Evolutionary conservation across 768 basidiomycete genomes (phyloP).

Genomic region (Phaeotremella fagi): DNA sequence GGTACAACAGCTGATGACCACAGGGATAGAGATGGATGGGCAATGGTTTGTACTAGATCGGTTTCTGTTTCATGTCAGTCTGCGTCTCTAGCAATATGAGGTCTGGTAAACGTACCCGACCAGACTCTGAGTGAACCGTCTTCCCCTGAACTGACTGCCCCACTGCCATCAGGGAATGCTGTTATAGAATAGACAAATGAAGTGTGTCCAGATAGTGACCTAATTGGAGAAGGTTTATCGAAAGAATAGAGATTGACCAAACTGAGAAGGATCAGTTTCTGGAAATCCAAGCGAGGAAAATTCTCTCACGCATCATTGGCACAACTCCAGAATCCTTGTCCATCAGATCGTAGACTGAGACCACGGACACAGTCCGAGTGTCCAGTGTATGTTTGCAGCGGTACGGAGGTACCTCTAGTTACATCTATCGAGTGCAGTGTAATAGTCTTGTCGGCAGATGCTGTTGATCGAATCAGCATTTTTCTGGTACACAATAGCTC

Average conservation of each 20-base stretch:
- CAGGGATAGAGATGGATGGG: conserved; percentile 94
- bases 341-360: conserved; percentile 70
- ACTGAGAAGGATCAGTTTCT: conserved; percentile 52
- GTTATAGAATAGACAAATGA: conserved; percentile 92
- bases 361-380: conserved; percentile 90
- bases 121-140: conserved; percentile 89
- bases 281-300: not conserved
- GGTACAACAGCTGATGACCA: conserved; percentile 87
- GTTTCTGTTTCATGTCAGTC: conserved; percentile 58
- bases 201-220: conserved; percentile 85
- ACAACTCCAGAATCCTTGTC: conserved; percentile 79
- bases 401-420: conserved; percentile 51
- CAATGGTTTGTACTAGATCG: conserved; percentile 78
- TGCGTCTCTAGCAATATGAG: not conserved
- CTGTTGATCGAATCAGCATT: conserved; percentile 49
- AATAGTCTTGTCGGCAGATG: conserved; percentile 91
- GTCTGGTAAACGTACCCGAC: conserved; percentile 58
- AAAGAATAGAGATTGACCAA: conserved; percentile 90
- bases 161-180: conserved; percentile 67
- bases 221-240: conserved; percentile 58
- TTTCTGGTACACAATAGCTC: no score
- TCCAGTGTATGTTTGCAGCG: conserved; percentile 69
- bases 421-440: conserved; percentile 72
- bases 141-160: conserved; percentile 82
- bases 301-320: conserved; percentile 80